Percentiles rank a stretch among this genome's conserved stretches.
phyloP scores from a whole-genome alignment of 208 protist genomes.

The Novymonas esmeraldas region DNA sequence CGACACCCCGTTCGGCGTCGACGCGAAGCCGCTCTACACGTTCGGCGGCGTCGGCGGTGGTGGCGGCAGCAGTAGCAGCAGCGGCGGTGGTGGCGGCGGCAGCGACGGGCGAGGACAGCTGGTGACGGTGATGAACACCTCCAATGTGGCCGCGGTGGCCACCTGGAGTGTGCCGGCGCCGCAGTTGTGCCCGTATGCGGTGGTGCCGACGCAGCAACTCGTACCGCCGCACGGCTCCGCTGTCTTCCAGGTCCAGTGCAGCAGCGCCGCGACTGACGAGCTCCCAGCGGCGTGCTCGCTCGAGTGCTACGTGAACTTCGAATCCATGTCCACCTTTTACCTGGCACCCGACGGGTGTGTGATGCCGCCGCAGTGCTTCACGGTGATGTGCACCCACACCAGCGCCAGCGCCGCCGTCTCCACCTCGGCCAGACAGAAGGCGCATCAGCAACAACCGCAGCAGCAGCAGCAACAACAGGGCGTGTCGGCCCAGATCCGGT shows the following conservation, averaged over 20 bases:
- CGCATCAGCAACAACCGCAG: too few species aligned
- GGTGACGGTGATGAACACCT: constrained; percentile 80
- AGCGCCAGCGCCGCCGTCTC: background rate
- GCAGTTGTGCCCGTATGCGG: constrained; percentile 44
- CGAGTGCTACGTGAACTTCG: constrained; percentile 93
- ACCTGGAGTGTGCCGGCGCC: constrained; percentile 71
- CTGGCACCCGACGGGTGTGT: constrained; percentile 65
- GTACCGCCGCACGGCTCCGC: constrained; percentile 49
- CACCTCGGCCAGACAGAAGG: constrained; percentile 1
- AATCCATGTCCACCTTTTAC: constrained; percentile 85
- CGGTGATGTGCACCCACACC: constrained; percentile 60
- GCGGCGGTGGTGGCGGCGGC: constrained; percentile 1
- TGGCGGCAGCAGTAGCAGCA: constrained; percentile 13
- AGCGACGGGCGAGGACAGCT: constrained; percentile 18
- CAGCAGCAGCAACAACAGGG: constrained; percentile 1
- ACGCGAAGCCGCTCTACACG: constrained; percentile 28
- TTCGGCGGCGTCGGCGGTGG: background rate
- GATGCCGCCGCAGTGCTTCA: constrained; percentile 83
- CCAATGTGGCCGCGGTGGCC: constrained; percentile 43
- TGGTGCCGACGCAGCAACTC: constrained; percentile 60
- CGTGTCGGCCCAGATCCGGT: constrained; percentile 14
- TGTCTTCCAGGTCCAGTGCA: constrained; percentile 27
- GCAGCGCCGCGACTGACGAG: constrained; percentile 15
- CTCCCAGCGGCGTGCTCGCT: constrained; percentile 30
- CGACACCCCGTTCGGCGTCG: constrained; percentile 26